A percentile compares a stretch with the other conserved stretches of the same genome.
Evolutionary conservation across 441 rosid species (phyloP).

Genomic region (Populus hybrid): DNA sequence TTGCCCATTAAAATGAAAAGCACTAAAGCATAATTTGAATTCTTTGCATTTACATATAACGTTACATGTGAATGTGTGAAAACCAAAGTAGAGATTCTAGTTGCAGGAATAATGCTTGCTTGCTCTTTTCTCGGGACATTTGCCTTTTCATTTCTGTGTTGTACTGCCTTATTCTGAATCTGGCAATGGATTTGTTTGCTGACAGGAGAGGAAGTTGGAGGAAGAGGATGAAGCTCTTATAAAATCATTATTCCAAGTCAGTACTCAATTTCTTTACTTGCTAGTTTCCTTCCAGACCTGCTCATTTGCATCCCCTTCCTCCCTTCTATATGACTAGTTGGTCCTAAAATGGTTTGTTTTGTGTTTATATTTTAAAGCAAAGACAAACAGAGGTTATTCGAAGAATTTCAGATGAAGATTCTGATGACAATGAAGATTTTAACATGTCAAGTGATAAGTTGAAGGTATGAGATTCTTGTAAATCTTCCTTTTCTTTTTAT

Average conservation of each 20-base stretch:
- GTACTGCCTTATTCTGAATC: background rate
- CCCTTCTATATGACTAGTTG: slow-evolving; percentile 6
- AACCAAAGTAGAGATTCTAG: background rate
- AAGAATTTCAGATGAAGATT: slow-evolving; percentile 72
- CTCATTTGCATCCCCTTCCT: background rate
- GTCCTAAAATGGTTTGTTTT: slow-evolving; percentile 3
- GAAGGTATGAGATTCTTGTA: slow-evolving; percentile 30
- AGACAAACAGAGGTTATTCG: slow-evolving; percentile 51
- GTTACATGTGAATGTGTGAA: background rate
- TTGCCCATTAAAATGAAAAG: background rate
- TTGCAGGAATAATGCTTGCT: background rate
- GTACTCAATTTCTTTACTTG: slow-evolving; percentile 21
- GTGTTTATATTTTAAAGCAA: slow-evolving; percentile 27
- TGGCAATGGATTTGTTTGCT: slow-evolving; percentile 2
- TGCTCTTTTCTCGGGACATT: background rate
- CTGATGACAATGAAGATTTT: slow-evolving; percentile 32
- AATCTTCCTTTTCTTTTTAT: slow-evolving; percentile 1
- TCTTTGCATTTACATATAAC: background rate
- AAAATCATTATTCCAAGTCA: slow-evolving; percentile 73
- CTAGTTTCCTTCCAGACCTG: background rate
- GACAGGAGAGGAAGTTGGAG: slow-evolving; percentile 73
- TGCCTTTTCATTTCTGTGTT: background rate
- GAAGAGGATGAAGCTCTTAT: slow-evolving; percentile 90
- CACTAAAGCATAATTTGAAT: background rate
- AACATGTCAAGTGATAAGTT: background rate